Evolutionary conservation across 306 rosid genomes (phyloP), one percentile per base, ranked within the genome.

Genomic region (Dicorynia guianensis): DNA sequence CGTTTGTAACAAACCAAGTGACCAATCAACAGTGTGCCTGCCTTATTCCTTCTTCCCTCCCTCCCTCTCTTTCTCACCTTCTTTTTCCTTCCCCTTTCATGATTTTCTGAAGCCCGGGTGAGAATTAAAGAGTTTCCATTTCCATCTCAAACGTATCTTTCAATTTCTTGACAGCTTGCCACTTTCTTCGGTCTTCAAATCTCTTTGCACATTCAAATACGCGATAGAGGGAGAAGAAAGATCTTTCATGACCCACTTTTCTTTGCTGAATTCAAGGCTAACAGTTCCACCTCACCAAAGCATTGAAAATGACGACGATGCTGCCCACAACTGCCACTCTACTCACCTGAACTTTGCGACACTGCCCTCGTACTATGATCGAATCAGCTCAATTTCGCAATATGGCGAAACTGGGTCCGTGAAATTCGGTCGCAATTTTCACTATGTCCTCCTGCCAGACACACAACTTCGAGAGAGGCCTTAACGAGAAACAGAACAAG

Each of bases 251-350:
- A 74, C 69, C 85, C 49, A 54, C 71, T 69, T 67, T 57, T 54
- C 63, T 80, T 83, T 17, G 78, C 87, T 77, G 53, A 89, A 79
- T 84, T 81, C 87, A 67, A 87, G 86, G 71, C 79, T 76, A 50
- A 74, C 77, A 78, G 68, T 85, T 81, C 64, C 69, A 46, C 38
- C 81, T 80, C 71, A 5, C 84, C 84, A 50, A 67, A 72, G 69
- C 80, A 59, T 43, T n/a, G 72, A 70, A 66, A 73, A 53, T 18
- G 12, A 36, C n/a, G 10, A 36, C 18, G 47, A 39, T 39, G 74
- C 56, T 63, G 42, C 74, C 44, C 79, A 35, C 59, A 44, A 63
- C 74, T 64, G 35, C 52, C 75, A 74, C 69, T 68, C 71, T 63
- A 56, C 81, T 72, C 60, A 72, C 38, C 10, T 53, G 68, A 74